phyloP scores from a whole-genome alignment of 352 stramenopile genomes.

The Phytophthora tentaculata region DNA sequence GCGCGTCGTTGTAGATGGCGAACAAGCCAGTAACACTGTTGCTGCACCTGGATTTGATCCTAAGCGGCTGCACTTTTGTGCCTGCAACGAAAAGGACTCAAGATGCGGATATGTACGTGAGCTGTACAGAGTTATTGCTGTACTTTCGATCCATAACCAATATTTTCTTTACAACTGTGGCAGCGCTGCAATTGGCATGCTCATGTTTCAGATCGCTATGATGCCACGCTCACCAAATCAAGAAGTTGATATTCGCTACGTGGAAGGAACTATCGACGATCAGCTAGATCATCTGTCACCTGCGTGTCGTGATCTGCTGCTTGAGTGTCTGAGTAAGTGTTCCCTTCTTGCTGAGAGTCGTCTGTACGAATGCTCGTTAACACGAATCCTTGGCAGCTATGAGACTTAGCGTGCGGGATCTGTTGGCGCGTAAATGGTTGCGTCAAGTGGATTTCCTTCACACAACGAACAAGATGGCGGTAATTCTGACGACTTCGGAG shows the following conservation, averaged over 20 bases:
- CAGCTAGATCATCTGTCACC: constrained; percentile 52
- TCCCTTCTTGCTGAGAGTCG: background rate
- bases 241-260: constrained; percentile 36
- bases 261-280: constrained; percentile 58
- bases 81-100: constrained; percentile 44
- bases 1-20: constrained; percentile 36
- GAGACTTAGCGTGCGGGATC: constrained; percentile 44
- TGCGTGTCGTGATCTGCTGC: constrained; percentile 47
- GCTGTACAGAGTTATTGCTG: background rate
- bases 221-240: constrained; percentile 36
- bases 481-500: constrained; percentile 11
- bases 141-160: background rate
- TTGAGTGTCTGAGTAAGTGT: constrained; percentile 61
- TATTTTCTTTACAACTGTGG: background rate
- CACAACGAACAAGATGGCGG: constrained; percentile 40
- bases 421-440: constrained; percentile 62
- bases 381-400: constrained; percentile 22
- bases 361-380: background rate
- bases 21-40: constrained; percentile 49
- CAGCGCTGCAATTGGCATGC: constrained; percentile 59
- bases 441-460: constrained; percentile 65
- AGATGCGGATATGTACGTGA: constrained; percentile 53
- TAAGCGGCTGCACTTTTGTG: constrained; percentile 60
- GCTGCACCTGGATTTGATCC: constrained; percentile 45
- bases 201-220: constrained; percentile 70